Conservation (phyloP, 1,284 basidiomycete genomes). For the Ganoderma sinense region DNA sequence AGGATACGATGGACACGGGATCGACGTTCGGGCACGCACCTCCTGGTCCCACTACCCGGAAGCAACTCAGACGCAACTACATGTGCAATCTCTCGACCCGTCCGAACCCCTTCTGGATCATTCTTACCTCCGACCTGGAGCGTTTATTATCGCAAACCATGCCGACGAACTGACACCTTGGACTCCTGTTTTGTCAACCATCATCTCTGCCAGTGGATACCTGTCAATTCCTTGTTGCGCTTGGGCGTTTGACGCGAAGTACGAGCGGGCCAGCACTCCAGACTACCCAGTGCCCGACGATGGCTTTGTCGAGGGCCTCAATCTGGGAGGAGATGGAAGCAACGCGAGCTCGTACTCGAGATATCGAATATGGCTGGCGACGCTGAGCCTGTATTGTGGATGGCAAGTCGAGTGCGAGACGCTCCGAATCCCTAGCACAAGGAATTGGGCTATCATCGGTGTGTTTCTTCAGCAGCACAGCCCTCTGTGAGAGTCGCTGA, state of each 20-base stretch:
- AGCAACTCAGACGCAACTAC: conserved; percentile 62
- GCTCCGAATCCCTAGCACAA: conserved; percentile 90
- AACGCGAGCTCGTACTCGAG: conserved; percentile 74
- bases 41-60: conserved; percentile 83
- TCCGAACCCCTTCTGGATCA: conserved; percentile 15
- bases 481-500: neutral
- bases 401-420: conserved; percentile 90
- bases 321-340: conserved; percentile 64
- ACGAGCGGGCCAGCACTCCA: conserved; percentile 53
- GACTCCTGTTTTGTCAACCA: conserved; percentile 78
- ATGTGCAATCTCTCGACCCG: conserved; percentile 74
- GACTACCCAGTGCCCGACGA: conserved; percentile 46
- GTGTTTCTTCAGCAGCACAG: conserved; percentile 36
- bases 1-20: conserved; percentile 85
- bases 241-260: conserved; percentile 77
- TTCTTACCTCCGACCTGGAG: conserved; percentile 46
- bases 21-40: conserved; percentile 77
- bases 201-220: conserved; percentile 72
- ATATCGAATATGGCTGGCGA: conserved; percentile 86
- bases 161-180: conserved; percentile 96
- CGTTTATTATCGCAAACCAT: conserved; percentile 94
- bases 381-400: conserved; percentile 73
- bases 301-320: conserved; percentile 57
- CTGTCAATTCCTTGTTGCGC: conserved; percentile 94
- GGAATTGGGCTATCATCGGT: conserved; percentile 93